A percentile compares a stretch with the other conserved stretches of the same genome.
Conservation (phyloP, 495 filamentous ascomycete species). For the Entonaema liquescens region DNA sequence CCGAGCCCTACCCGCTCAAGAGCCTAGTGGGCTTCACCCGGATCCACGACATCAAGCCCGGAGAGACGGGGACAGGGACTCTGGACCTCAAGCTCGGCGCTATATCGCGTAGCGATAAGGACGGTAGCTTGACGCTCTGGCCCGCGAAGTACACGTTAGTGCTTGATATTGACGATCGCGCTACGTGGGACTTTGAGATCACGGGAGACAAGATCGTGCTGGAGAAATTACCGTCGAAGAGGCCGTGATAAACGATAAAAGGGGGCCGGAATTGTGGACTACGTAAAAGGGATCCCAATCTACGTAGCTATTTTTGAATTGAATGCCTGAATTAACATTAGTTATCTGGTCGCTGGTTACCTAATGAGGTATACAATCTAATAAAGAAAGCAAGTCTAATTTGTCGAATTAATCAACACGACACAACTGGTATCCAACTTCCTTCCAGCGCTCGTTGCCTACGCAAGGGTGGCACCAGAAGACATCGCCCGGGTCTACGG, state of each 20-base stretch:
- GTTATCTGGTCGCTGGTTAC: neutral
- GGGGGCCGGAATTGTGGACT: neutral
- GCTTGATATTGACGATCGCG: conserved; percentile 56
- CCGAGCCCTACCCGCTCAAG: conserved; percentile 66
- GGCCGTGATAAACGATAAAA: neutral
- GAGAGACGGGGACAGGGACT: conserved; percentile 47
- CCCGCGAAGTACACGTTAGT: conserved; percentile 66
- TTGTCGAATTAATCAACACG: conserved; percentile 21
- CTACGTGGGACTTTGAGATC: conserved; percentile 52
- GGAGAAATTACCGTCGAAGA: conserved; percentile 52
- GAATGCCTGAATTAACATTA: neutral
- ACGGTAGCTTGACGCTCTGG: conserved; percentile 65
- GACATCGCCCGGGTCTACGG: conserved; percentile 65
- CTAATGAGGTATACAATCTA: neutral
- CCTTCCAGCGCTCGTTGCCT: conserved; percentile 67
- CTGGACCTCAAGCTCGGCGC: conserved; percentile 64
- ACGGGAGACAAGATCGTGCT: conserved; percentile 52
- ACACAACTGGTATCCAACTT: conserved; percentile 48
- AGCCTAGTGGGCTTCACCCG: conserved; percentile 65
- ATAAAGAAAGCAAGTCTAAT: neutral
- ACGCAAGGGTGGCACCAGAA: conserved; percentile 69
- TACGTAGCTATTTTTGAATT: neutral
- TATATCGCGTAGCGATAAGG: conserved; percentile 61
- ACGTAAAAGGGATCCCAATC: neutral
- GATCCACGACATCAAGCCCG: conserved; percentile 55